Evolutionary conservation across 2,329 filamentous ascomycete genomes (phyloP).

Genomic region (Diaporthe sp.): DNA sequence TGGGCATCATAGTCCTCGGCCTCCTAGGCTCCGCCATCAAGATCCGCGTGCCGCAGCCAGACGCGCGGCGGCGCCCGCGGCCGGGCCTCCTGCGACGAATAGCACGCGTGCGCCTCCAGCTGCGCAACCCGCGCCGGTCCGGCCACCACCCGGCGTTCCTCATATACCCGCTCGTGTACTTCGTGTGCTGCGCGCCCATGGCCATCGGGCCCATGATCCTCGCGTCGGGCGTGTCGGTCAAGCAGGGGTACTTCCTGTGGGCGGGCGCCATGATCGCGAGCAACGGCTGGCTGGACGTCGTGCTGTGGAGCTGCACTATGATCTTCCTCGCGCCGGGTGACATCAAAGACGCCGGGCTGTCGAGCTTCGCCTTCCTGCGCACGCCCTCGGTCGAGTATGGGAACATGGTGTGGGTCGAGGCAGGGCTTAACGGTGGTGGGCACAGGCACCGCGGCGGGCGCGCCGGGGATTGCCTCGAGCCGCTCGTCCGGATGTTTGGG

Average conservation of each 20-base stretch:
- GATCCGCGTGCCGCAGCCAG: background rate
- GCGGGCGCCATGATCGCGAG: slow-evolving; percentile 37
- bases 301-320: slow-evolving; percentile 36
- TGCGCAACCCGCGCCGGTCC: slow-evolving; percentile 13
- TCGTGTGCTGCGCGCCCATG: slow-evolving; percentile 33
- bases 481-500: background rate
- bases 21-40: background rate
- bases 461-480: background rate
- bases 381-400: slow-evolving; percentile 32
- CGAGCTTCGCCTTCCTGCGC: slow-evolving; percentile 21
- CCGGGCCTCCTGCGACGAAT: background rate
- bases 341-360: slow-evolving; percentile 30
- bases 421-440: background rate
- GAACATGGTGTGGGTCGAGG: slow-evolving; percentile 36
- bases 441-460: background rate
- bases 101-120: background rate
- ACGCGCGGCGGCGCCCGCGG: background rate
- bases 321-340: slow-evolving; percentile 31
- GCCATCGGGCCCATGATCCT: slow-evolving; percentile 33
- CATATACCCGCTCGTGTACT: slow-evolving; percentile 34
- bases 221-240: background rate
- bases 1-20: slow-evolving; percentile 20
- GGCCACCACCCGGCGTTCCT: slow-evolving; percentile 36
- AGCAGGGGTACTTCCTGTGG: slow-evolving; percentile 29
- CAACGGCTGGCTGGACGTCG: slow-evolving; percentile 35